Evolutionary conservation across 1,284 basidiomycete genomes (phyloP).

Genomic region (Malassezia dermatis): DNA sequence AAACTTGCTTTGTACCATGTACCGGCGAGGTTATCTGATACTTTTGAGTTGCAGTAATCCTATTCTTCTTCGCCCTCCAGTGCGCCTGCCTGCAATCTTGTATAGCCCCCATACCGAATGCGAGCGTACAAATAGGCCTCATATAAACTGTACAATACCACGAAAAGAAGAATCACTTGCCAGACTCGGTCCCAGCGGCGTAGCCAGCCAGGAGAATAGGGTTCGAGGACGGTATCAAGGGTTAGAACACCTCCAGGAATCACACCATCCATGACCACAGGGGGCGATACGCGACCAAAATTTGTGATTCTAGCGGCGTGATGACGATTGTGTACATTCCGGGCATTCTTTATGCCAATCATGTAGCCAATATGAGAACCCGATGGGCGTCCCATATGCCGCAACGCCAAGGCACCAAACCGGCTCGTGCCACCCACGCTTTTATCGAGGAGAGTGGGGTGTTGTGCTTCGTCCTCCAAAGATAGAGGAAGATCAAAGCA

Average conservation of each 20-base stretch:
- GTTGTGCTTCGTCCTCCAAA: constrained; percentile 8
- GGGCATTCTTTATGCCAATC: constrained; percentile 80
- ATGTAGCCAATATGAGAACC: constrained; percentile 56
- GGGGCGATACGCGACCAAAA: constrained; percentile 61
- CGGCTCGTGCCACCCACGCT: constrained; percentile 25
- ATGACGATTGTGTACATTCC: constrained; percentile 62
- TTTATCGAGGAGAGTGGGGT: constrained; percentile 27
- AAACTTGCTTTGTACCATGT: constrained; percentile 51
- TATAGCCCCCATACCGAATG: constrained; percentile 12
- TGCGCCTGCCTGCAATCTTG: constrained; percentile 15
- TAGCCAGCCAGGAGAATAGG: constrained; percentile 61
- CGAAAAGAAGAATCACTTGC: background rate
- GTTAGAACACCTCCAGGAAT: constrained; percentile 62
- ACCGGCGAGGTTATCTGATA: constrained; percentile 37
- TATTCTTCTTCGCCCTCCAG: constrained; percentile 28
- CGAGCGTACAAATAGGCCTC: constrained; percentile 4
- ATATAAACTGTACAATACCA: constrained; percentile 3
- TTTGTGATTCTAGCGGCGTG: constrained; percentile 63
- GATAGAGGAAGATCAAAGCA: background rate
- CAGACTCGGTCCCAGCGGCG: constrained; percentile 26
- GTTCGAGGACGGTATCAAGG: constrained; percentile 70
- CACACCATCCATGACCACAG: constrained; percentile 2
- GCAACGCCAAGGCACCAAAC: constrained; percentile 34
- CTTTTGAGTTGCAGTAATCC: constrained; percentile 50
- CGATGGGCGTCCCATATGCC: constrained; percentile 11